Percentiles rank a stretch among this genome's conserved stretches.
Conservation (phyloP, 495 filamentous ascomycete species). For the Tuber umbilicatum region DNA sequence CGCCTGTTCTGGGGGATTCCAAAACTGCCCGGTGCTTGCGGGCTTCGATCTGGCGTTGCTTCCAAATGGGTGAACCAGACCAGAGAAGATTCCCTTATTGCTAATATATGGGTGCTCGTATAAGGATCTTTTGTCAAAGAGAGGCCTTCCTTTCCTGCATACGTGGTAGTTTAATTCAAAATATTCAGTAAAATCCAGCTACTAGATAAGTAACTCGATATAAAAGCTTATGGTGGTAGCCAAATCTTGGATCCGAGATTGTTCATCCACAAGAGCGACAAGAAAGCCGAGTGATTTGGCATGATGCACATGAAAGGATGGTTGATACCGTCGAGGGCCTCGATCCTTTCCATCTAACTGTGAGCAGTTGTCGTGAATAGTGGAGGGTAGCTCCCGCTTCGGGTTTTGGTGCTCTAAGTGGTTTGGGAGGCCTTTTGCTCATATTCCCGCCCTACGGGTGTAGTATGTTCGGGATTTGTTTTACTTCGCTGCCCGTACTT, state of each 20-base stretch:
- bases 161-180: too few species aligned
- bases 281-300: neutral
- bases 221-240: neutral
- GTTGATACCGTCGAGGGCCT: neutral
- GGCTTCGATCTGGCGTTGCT: neutral
- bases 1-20: neutral
- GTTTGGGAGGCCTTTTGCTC: neutral
- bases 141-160: neutral
- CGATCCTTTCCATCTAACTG: neutral
- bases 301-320: neutral
- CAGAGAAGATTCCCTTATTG: neutral
- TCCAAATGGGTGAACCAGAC: neutral
- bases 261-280: neutral
- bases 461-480: neutral
- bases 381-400: neutral
- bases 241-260: neutral
- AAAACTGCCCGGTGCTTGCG: neutral
- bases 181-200: neutral
- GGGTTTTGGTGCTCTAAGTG: neutral
- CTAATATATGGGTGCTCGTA: neutral
- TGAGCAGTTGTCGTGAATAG: neutral
- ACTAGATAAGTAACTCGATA: neutral
- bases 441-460: neutral
- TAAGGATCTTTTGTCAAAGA: neutral
- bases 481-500: neutral